phyloP scores from a whole-genome alignment of 257 asterid genomes.

The Nyctanthes arbortristis region DNA sequence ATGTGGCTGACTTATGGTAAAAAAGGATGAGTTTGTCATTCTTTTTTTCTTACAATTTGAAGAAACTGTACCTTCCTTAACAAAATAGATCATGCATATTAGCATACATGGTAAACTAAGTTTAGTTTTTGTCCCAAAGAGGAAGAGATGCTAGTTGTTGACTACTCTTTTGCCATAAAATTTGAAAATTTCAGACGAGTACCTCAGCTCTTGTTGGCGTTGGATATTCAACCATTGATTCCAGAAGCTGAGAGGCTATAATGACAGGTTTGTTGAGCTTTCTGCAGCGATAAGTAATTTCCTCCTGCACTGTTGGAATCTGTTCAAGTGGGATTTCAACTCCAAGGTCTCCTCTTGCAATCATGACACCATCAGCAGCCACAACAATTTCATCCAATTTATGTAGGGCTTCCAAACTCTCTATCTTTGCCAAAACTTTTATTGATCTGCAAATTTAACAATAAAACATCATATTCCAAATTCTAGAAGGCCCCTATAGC shows the following conservation, averaged over 20 bases:
- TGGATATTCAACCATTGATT: slow-evolving; percentile 86
- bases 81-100: not conserved
- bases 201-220: slow-evolving; percentile 95
- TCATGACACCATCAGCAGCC: slow-evolving; percentile 87
- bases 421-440: slow-evolving; percentile 82
- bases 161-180: not conserved
- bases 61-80: not conserved
- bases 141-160: not conserved
- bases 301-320: slow-evolving; percentile 74
- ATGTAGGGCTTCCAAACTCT: slow-evolving; percentile 64
- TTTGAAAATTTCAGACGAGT: not conserved
- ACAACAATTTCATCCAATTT: slow-evolving; percentile 65
- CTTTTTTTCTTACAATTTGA: not conserved
- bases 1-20: not conserved
- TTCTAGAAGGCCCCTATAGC: not conserved
- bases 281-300: slow-evolving; percentile 60
- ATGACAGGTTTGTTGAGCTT: slow-evolving; percentile 82
- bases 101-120: too few species aligned
- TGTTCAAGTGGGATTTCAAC: slow-evolving; percentile 85
- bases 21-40: not conserved
- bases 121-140: not conserved
- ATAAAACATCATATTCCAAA: slow-evolving; percentile 9
- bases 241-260: slow-evolving; percentile 87
- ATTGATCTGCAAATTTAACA: slow-evolving; percentile 44
- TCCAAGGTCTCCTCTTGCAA: slow-evolving; percentile 96